phyloP scores from a whole-genome alignment of 805 yeast genomes.

The Candida montana region DNA sequence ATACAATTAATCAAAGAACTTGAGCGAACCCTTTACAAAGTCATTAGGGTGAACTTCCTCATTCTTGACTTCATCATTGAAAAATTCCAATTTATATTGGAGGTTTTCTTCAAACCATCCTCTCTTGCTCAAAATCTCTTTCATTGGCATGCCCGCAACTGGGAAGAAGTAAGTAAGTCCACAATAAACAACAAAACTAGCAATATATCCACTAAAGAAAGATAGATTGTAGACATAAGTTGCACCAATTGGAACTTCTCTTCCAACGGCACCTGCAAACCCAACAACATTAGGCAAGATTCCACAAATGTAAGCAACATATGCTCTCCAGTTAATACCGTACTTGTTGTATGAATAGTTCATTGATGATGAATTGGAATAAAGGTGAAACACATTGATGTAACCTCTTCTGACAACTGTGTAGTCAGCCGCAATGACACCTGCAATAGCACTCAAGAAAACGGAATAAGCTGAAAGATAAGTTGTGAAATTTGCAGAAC shows the following conservation, averaged over 20 bases:
- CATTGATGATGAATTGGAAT: slow-evolving; percentile 36
- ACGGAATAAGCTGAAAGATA: slow-evolving; percentile 77
- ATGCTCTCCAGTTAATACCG: slow-evolving; percentile 84
- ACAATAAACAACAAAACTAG: slow-evolving; percentile 52
- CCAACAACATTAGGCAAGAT: slow-evolving; percentile 82
- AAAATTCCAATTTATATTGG: slow-evolving; percentile 12
- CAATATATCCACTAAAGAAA: slow-evolving; percentile 70
- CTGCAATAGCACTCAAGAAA: slow-evolving; percentile 78
- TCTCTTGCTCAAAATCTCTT: slow-evolving; percentile 36
- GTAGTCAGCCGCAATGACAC: slow-evolving; percentile 67
- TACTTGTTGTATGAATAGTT: slow-evolving; percentile 53
- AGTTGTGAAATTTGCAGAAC: slow-evolving; percentile 70
- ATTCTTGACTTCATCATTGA: slow-evolving; percentile 12
- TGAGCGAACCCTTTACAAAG: slow-evolving; percentile 5
- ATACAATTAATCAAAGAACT: too few species aligned
- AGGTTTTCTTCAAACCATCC: slow-evolving; percentile 39
- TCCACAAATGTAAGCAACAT: slow-evolving; percentile 73
- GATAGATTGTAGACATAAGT: slow-evolving; percentile 65
- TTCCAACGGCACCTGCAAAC: slow-evolving; percentile 75
- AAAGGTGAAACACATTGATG: slow-evolving; percentile 59
- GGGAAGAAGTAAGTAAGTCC: slow-evolving; percentile 50
- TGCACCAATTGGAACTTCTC: slow-evolving; percentile 75
- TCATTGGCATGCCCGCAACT: slow-evolving; percentile 38
- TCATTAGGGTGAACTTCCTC: slow-evolving; percentile 18
- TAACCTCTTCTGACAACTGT: slow-evolving; percentile 69